phyloP scores from a whole-genome alignment of 2,329 filamentous ascomycete genomes.

The Aspergillus oerlinghausenensis region DNA sequence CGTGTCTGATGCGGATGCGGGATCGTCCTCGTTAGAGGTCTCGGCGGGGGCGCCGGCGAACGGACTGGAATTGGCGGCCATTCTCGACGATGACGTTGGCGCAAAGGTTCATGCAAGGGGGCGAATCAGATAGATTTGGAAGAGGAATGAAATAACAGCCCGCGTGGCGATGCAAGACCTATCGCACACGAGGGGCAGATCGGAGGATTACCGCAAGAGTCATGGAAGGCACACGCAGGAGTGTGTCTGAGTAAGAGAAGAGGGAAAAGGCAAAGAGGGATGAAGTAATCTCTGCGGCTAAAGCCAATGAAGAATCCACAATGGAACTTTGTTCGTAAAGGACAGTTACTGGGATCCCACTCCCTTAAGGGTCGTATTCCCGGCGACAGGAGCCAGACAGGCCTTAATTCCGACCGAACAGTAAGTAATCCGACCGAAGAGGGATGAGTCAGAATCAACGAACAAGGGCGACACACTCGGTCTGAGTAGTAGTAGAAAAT shows the following conservation, averaged over 20 bases:
- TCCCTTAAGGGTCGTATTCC: too few relatives aligned
- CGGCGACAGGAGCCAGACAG: too few relatives aligned
- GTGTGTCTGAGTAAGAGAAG: not conserved
- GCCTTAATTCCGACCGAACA: not conserved
- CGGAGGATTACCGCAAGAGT: conserved; percentile 12
- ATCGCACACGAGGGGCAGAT: conserved; percentile 20
- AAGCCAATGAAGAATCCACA: not conserved
- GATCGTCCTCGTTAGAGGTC: conserved; percentile 26
- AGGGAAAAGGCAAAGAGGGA: not conserved
- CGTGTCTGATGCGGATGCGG: conserved; percentile 13
- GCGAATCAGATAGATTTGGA: conserved; percentile 6
- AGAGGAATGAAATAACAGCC: conserved; percentile 8
- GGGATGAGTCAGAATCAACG: not conserved
- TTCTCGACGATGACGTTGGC: conserved; percentile 16
- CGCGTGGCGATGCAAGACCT: conserved; percentile 18
- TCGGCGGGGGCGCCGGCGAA: conserved; percentile 20
- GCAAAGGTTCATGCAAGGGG: conserved; percentile 11
- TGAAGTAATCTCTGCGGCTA: not conserved
- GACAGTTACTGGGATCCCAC: too few relatives aligned
- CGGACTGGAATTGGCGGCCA: conserved; percentile 22
- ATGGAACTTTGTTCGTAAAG: not conserved
- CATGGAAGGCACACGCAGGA: conserved; percentile 13
- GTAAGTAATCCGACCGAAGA: not conserved
- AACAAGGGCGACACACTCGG: not conserved
- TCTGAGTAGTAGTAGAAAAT: too few relatives aligned